phyloP scores from a whole-genome alignment of 1,284 basidiomycete genomes.

The Ustilago crameri region DNA sequence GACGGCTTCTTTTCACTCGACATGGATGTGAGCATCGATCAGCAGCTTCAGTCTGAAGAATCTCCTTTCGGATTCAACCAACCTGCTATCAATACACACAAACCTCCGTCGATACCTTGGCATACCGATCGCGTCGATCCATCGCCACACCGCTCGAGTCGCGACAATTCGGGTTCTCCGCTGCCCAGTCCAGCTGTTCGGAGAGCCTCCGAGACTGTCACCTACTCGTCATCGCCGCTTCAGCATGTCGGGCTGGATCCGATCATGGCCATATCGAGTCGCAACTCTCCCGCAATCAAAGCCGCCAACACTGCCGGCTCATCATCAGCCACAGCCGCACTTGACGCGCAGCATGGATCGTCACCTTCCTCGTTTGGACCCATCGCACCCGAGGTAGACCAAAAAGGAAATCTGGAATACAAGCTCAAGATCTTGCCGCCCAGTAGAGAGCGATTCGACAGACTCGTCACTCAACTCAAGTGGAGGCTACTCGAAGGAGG shows the following conservation, averaged over 20 bases:
- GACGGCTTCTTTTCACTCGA: conserved; percentile 59
- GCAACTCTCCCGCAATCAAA: conserved; percentile 25
- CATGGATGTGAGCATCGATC: conserved; percentile 54
- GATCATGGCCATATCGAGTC: conserved; percentile 25
- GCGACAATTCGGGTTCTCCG: conserved; percentile 6
- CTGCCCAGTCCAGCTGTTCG: conserved; percentile 22
- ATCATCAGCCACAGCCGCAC: background rate
- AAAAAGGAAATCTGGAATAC: conserved; percentile 66
- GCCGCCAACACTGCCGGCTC: background rate
- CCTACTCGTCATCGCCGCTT: conserved; percentile 35
- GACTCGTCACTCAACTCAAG: conserved; percentile 66
- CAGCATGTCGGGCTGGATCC: conserved; percentile 35
- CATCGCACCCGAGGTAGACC: conserved; percentile 63
- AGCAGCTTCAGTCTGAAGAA: conserved; percentile 20
- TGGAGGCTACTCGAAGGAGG: conserved; percentile 67
- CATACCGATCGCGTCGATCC: conserved; percentile 13
- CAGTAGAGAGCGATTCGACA: conserved; percentile 61
- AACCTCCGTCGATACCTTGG: background rate
- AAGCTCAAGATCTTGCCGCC: conserved; percentile 66
- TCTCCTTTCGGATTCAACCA: background rate
- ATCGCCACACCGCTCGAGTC: conserved; percentile 7
- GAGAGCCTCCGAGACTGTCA: conserved; percentile 25
- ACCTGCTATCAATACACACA: background rate
- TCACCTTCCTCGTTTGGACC: conserved; percentile 34
- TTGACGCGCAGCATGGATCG: conserved; percentile 7